Evolutionary conservation across 495 filamentous ascomycete genomes (phyloP).

Genomic region (Penicillium manginii): DNA sequence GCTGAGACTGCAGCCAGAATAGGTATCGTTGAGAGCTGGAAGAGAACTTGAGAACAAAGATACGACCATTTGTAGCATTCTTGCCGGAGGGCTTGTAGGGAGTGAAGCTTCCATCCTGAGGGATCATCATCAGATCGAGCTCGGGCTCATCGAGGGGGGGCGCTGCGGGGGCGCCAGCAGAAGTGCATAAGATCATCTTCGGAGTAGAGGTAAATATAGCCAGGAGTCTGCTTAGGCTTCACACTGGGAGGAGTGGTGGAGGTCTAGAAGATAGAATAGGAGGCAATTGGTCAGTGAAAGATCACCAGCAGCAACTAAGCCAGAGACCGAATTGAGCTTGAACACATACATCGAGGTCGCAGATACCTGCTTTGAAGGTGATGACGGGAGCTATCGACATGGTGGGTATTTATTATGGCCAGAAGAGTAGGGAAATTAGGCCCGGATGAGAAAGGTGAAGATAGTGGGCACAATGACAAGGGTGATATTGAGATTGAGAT

Average conservation of each 20-base stretch:
- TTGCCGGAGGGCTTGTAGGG: constrained; percentile 69
- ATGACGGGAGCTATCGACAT: constrained; percentile 88
- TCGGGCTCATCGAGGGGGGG: constrained; percentile 67
- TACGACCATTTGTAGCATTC: constrained; percentile 79
- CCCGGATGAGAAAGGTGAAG: constrained; percentile 15
- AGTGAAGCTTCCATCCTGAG: constrained; percentile 82
- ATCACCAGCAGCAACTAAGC: neutral
- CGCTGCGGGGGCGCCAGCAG: constrained; percentile 82
- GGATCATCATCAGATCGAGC: constrained; percentile 86
- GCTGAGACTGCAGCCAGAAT: constrained; percentile 94
- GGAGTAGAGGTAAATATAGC: constrained; percentile 90
- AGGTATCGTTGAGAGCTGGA: constrained; percentile 91
- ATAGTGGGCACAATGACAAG: neutral
- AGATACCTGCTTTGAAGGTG: constrained; percentile 96
- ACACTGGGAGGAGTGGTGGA: constrained; percentile 66
- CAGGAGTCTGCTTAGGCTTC: constrained; percentile 68
- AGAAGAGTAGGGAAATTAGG: neutral
- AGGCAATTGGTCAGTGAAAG: constrained; percentile 16
- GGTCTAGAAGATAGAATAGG: constrained; percentile 42
- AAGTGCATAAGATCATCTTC: constrained; percentile 97
- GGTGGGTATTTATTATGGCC: constrained; percentile 12
- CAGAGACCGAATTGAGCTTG: neutral
- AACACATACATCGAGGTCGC: constrained; percentile 72
- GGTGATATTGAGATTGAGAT: constrained; percentile 9
- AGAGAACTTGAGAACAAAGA: constrained; percentile 91